Conservation (phyloP, 352 stramenopile species). For the Hyaloperonospora brassicae region DNA sequence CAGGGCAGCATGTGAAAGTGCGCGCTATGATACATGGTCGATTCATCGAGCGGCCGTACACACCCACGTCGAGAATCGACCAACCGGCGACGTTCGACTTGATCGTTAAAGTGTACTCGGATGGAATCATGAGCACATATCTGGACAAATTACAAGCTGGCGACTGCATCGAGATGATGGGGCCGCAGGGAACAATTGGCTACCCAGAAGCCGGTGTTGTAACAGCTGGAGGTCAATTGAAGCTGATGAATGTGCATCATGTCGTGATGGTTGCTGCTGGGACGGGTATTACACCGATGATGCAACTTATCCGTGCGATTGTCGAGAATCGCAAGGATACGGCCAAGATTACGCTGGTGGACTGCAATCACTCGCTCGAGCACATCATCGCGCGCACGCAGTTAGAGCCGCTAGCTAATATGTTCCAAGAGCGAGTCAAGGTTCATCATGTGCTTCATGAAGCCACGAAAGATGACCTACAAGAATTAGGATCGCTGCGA, state of each 20-base stretch:
- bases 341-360: constrained; percentile 64
- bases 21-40: constrained; percentile 65
- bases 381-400: constrained; percentile 66
- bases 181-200: constrained; percentile 52
- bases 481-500: constrained; percentile 43
- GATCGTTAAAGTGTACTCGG: constrained; percentile 69
- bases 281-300: constrained; percentile 77
- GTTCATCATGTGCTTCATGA: constrained; percentile 61
- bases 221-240: constrained; percentile 36
- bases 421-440: constrained; percentile 58
- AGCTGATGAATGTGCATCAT: constrained; percentile 42
- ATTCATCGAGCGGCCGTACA: constrained; percentile 71
- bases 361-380: constrained; percentile 61
- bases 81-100: constrained; percentile 59
- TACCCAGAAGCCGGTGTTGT: constrained; percentile 50
- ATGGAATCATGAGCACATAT: constrained; percentile 69
- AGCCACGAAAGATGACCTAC: constrained; percentile 33
- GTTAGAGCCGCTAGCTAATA: constrained; percentile 69
- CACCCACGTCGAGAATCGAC: constrained; percentile 65
- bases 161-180: constrained; percentile 65
- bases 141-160: constrained; percentile 44
- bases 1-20: constrained; percentile 75
- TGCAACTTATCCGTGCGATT: constrained; percentile 64
- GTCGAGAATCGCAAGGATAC: constrained; percentile 48
- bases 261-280: constrained; percentile 69